Conservation (phyloP, 2,329 filamentous ascomycete species). For the Alternaria dauci region DNA sequence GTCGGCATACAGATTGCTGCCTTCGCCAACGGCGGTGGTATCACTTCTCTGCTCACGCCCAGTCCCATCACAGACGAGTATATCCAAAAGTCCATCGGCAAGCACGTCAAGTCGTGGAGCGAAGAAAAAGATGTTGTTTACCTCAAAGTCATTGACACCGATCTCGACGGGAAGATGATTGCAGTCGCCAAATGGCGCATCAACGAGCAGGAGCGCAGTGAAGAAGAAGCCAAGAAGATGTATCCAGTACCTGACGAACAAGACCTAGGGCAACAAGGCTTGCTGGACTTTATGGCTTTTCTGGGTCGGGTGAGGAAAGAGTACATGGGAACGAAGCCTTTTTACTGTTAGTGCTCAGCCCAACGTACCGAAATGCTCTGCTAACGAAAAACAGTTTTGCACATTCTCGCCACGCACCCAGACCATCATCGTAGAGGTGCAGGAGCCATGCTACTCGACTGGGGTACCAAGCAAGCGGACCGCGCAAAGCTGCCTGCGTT, state of each 20-base stretch:
- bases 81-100: slow-evolving; percentile 29
- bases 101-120: slow-evolving; percentile 35
- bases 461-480: slow-evolving; percentile 54
- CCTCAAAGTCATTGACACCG: slow-evolving; percentile 47
- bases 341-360: slow-evolving; percentile 37
- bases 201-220: slow-evolving; percentile 41
- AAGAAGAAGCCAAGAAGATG: slow-evolving; percentile 43
- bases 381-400: slow-evolving; percentile 33
- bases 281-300: slow-evolving; percentile 40
- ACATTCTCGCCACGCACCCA: slow-evolving; percentile 48
- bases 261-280: slow-evolving; percentile 35
- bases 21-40: slow-evolving; percentile 39
- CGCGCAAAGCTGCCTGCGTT: slow-evolving; percentile 51
- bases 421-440: slow-evolving; percentile 54
- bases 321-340: slow-evolving; percentile 48
- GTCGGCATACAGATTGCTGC: slow-evolving; percentile 39
- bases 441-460: slow-evolving; percentile 50
- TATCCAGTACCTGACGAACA: slow-evolving; percentile 36
- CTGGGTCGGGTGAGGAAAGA: slow-evolving; percentile 36
- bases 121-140: slow-evolving; percentile 39
- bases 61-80: slow-evolving; percentile 28
- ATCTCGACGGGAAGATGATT: slow-evolving; percentile 43
- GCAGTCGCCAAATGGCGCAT: slow-evolving; percentile 50
- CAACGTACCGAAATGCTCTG: background rate
- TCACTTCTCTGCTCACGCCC: slow-evolving; percentile 35